phyloP scores from a whole-genome alignment of 2,329 filamentous ascomycete genomes.

The Colletotrichum kahawae region DNA sequence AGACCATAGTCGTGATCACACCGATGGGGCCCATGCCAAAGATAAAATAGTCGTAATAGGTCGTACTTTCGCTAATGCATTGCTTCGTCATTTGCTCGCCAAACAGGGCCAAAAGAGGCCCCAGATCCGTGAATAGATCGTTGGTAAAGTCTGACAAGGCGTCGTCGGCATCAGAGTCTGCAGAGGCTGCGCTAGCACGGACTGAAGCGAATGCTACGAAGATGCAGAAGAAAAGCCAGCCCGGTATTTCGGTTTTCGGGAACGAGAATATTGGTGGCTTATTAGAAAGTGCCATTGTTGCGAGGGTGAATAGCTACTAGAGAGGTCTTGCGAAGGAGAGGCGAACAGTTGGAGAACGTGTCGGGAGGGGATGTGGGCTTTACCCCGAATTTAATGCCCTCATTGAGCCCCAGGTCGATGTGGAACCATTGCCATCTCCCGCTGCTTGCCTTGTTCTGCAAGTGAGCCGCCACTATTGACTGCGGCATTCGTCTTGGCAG shows the following conservation, averaged over 20 bases:
- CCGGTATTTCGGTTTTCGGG: background rate
- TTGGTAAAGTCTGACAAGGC: background rate
- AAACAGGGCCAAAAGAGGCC: background rate
- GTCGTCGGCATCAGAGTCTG: background rate
- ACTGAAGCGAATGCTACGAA: background rate
- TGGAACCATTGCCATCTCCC: too few species aligned
- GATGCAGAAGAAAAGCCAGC: background rate
- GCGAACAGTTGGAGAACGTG: too few species aligned
- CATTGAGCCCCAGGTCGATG: too few species aligned
- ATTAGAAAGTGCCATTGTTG: too few species aligned
- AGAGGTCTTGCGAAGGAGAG: too few species aligned
- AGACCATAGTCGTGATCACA: background rate
- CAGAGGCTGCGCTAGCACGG: rapidly evolving
- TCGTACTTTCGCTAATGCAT: background rate
- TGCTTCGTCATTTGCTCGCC: background rate
- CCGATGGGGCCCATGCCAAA: background rate
- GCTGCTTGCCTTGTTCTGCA: too few species aligned
- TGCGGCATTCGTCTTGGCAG: too few species aligned
- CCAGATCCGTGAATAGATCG: background rate
- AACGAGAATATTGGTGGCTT: background rate
- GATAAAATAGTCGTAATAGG: background rate
- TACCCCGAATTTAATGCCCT: too few species aligned
- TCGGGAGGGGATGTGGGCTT: too few species aligned
- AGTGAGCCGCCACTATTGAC: too few species aligned
- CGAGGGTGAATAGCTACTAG: too few species aligned